Conservation (phyloP, 2,329 filamentous ascomycete species). For the Alternaria triticimaculans region DNA sequence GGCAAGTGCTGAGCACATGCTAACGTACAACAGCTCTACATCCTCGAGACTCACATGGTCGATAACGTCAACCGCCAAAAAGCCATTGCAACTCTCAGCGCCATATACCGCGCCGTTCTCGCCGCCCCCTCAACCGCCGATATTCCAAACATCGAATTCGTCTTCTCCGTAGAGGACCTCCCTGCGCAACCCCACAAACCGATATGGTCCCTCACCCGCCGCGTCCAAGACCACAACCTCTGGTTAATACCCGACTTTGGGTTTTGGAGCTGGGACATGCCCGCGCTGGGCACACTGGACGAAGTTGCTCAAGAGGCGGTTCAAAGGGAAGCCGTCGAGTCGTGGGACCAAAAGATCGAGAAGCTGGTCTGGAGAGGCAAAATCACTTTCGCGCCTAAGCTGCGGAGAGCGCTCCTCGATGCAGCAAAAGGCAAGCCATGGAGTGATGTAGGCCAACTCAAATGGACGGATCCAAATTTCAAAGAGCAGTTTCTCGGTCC, state of each 20-base stretch:
- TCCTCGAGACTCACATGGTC: constrained; percentile 42
- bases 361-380: constrained; percentile 46
- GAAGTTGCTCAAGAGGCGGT: constrained; percentile 38
- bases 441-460: constrained; percentile 43
- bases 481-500: constrained; percentile 55
- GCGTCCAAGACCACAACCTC: constrained; percentile 37
- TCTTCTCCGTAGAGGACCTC: constrained; percentile 43
- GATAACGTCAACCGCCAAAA: constrained; percentile 46
- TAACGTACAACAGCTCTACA: constrained; percentile 33
- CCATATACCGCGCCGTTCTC: constrained; percentile 40
- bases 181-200: constrained; percentile 39
- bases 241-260: constrained; percentile 48
- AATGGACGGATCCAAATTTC: constrained; percentile 38
- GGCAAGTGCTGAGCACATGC: background rate
- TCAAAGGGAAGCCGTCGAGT: constrained; percentile 35
- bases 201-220: constrained; percentile 43
- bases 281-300: constrained; percentile 36
- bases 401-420: constrained; percentile 37
- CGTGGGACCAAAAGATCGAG: constrained; percentile 42
- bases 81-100: constrained; percentile 36
- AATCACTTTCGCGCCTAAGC: constrained; percentile 40
- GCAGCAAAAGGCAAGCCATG: constrained; percentile 39
- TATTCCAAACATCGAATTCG: constrained; percentile 44
- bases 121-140: constrained; percentile 27
- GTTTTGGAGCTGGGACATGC: constrained; percentile 46